phyloP scores from a whole-genome alignment of 148 eudicot genomes.

The Vaccinium myrtillus region DNA sequence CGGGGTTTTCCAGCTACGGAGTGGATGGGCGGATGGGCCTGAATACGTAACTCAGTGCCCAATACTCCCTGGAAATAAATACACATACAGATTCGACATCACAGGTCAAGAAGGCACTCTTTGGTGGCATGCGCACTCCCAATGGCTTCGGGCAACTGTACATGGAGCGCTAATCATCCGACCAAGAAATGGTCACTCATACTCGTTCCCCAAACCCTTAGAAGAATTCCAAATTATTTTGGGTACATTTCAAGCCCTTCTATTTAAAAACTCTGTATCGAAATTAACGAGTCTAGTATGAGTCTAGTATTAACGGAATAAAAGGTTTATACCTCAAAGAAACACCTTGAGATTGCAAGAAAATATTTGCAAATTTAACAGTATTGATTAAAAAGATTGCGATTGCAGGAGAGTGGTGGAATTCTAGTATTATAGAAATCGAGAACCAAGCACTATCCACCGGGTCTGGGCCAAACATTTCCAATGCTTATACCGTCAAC shows the following conservation, averaged over 20 bases:
- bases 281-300: too few relatives aligned
- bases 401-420: constrained; percentile 80
- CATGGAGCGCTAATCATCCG: constrained; percentile 69
- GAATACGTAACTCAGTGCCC: constrained; percentile 67
- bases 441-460: constrained; percentile 29
- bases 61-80: constrained; percentile 55
- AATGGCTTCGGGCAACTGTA: constrained; percentile 78
- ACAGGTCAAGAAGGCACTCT: constrained; percentile 74
- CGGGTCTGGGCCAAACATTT: constrained; percentile 48
- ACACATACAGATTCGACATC: constrained; percentile 50
- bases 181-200: constrained; percentile 49
- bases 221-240: constrained; percentile 58
- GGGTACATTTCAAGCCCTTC: constrained; percentile 39
- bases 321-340: background rate
- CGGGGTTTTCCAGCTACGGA: constrained; percentile 52
- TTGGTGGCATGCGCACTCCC: constrained; percentile 89
- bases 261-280: background rate
- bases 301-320: background rate
- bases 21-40: constrained; percentile 85
- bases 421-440: constrained; percentile 46
- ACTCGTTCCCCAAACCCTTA: constrained; percentile 67
- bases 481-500: constrained; percentile 62
- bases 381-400: background rate
- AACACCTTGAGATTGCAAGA: background rate
- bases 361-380: background rate